Base-by-base conservation (phyloP, 1,284 basidiomycete genomes). In the Melampsora medusae region DNA sequence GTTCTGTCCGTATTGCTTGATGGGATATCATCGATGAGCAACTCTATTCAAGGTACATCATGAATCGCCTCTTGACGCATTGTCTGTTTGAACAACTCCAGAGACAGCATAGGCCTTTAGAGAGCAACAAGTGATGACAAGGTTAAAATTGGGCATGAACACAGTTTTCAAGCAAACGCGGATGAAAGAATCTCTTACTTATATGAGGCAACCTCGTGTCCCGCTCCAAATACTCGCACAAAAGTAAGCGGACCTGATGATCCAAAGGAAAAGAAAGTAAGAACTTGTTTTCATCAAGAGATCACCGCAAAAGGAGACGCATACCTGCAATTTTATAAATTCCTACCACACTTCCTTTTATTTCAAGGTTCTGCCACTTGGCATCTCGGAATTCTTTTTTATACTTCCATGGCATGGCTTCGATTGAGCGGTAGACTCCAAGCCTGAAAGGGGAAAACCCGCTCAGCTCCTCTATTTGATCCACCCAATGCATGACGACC, bases 131-230 rank as follows among this genome's bases (percentile, higher is more conserved):
- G 42, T 12, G 42, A 2, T 42, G 42, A 42, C 35, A 35, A 35
- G 35, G 35, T 35, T 35, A 9, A 5, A 35, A 35, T 35, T 35
- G 35, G 35, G 2, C 9, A 35, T 6, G 35, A 35, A 1, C 12
- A 14, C 9, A 42, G 42, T 42, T 12, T 42, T 42, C 42, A 42
- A 42, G 6, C 12, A 10, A 42, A 42, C 9, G 12, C 2, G 12
- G 12, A 42, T 14, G 12, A 42, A 42, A 42, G 42, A 42, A 2
- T 12, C 9, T 42, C 74, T 53, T 64, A 76, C 74, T 69, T 69
- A 61, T 76, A 76, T 6, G 74, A 59, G 10, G 74, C 56, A 49
- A 76, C 67, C 46, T 65, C 67, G 28, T 76, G 74, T 19, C 74
- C 74, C 28, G 74, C 74, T 25, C 38, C 35, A 50, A 50, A 59